Conservation (phyloP, 495 filamentous ascomycete genomes). For the Cercophora newfieldiana region DNA sequence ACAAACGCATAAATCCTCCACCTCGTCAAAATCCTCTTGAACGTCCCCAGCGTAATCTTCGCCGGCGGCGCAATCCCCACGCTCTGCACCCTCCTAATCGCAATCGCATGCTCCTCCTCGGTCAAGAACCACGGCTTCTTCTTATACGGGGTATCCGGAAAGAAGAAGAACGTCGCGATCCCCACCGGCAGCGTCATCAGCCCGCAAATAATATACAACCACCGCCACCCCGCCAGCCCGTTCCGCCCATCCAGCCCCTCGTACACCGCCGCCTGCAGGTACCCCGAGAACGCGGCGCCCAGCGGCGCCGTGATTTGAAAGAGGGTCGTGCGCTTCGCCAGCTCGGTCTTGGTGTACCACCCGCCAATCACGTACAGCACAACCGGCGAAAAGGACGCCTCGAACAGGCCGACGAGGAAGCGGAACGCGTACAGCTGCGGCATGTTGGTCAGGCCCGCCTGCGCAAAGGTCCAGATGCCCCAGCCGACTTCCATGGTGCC, state of each 20-base stretch:
- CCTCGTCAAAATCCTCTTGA: constrained; percentile 54
- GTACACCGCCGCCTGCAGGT: constrained; percentile 59
- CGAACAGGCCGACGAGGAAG: constrained; percentile 60
- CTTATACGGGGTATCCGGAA: constrained; percentile 57
- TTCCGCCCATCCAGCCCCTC: constrained; percentile 44
- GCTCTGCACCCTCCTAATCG: constrained; percentile 25
- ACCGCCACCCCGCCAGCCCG: constrained; percentile 52
- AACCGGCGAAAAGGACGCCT: constrained; percentile 57
- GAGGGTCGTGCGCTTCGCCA: constrained; percentile 57
- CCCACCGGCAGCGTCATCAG: constrained; percentile 53
- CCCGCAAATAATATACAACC: constrained; percentile 42
- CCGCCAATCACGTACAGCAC: constrained; percentile 62
- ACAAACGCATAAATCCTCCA: constrained; percentile 27
- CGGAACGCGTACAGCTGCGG: constrained; percentile 59
- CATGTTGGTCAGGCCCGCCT: constrained; percentile 48
- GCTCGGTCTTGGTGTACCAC: constrained; percentile 62
- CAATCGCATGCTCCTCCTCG: constrained; percentile 26
- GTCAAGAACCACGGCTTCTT: constrained; percentile 52
- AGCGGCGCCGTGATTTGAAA: constrained; percentile 48
- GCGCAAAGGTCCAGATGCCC: constrained; percentile 57
- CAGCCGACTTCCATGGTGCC: constrained; percentile 57
- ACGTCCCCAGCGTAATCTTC: constrained; percentile 35
- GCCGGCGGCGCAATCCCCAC: constrained; percentile 35
- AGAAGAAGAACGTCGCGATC: constrained; percentile 54
- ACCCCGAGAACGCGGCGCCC: constrained; percentile 44